Percentiles rank a stretch among this genome's conserved stretches.
Evolutionary conservation across 768 basidiomycete genomes (phyloP).

Genomic region (Daedalea quercina): DNA sequence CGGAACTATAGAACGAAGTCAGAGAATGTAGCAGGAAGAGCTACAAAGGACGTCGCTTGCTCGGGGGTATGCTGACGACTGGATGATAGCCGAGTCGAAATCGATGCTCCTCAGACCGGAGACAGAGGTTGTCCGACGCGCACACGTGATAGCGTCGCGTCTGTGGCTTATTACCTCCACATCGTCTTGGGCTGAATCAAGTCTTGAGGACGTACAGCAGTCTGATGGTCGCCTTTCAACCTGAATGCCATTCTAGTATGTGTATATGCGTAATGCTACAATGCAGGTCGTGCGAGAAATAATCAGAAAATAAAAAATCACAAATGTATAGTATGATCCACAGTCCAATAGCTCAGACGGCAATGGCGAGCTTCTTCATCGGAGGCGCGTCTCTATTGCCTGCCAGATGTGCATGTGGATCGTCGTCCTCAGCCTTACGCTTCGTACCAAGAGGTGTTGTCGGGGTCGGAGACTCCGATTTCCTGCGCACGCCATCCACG

Average conservation of each 20-base stretch:
- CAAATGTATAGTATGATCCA: constrained; percentile 11
- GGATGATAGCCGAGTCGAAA: no score
- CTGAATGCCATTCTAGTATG: neutral
- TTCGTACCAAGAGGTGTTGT: constrained; percentile 55
- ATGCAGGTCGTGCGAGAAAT: constrained; percentile 14
- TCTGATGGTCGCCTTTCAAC: neutral
- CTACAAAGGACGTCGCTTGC: no score
- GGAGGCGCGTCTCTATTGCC: constrained; percentile 47
- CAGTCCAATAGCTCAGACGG: constrained; percentile 12
- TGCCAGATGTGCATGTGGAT: constrained; percentile 19
- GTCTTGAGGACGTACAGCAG: no score
- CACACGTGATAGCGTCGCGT: no score
- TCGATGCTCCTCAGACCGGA: no score
- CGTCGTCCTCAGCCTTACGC: constrained; percentile 64
- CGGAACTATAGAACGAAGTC: no score
- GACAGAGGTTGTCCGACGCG: no score
- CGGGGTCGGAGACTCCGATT: constrained; percentile 39
- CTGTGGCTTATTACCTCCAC: no score
- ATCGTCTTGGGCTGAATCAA: no score
- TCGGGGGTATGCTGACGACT: no score
- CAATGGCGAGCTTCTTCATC: constrained; percentile 57
- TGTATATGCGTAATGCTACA: constrained; percentile 6
- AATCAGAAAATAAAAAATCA: constrained; percentile 20
- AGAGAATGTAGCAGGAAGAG: no score
- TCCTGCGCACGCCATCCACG: constrained; percentile 10